Evolutionary conservation across 306 rosid species (phyloP), one percentile per base, ranked within the genome.

Genomic region (Clitoria ternatea): DNA sequence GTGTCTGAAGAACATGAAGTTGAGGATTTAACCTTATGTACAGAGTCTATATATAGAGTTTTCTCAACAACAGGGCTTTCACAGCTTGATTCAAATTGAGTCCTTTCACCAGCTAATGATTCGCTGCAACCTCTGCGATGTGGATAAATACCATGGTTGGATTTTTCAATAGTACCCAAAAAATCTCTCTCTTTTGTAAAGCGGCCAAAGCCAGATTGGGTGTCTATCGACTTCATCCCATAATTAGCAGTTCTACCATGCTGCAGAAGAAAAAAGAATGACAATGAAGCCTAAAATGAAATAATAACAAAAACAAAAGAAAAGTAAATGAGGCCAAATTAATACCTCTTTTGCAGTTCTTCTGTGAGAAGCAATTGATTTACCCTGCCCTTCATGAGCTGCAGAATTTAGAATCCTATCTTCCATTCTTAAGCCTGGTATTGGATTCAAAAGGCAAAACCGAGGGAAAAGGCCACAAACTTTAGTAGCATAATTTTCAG

Each of bases 1-100:
- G 43, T 61, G 7, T 17, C 65, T 37, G 22, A 79, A 74, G 83
- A 78, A 77, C 63, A 42, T 77, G 92, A 74, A 71, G 37, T 76
- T 57, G 87, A 77, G 68, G 88, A 76, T 66, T 78, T 86, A 8
- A 66, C 75, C 50, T 72, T 71, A 24, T 83, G 86, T 33, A 87
- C 83, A 72, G 86, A 85, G 72, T 94, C 98, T 27, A 94, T 57
- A 69, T 90, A 89, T 35, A 89, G 80, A 77, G 94, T 94, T 83
- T 90, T 90, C 90, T 94, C 98, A 64, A 79, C 79, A 50, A 73
- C 85, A 55, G 88, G 89, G 61, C 86, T 82, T 53, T 70, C 79
- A 49, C 75, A 68, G 55, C 77, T 75, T 19, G 78, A 62, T 44
- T 83, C 86, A 30, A 64, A 13, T 55, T 36, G 74, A 43, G 69